phyloP scores from a whole-genome alignment of 225 moss, liverwort and hornwort genomes.

The Antitrichia curtipendula region DNA sequence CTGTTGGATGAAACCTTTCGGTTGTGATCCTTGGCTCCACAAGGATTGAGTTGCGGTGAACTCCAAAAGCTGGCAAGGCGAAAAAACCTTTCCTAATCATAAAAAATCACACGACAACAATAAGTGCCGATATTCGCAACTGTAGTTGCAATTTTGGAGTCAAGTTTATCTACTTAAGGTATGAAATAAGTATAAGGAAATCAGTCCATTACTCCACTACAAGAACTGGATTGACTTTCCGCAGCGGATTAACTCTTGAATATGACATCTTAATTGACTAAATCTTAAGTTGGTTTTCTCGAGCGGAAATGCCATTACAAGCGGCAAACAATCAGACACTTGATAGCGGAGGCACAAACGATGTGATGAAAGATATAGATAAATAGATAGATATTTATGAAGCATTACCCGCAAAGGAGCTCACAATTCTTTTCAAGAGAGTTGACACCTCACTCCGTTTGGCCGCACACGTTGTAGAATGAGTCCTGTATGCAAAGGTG shows the following conservation, averaged over 20 bases:
- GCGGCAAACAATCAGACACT: background rate
- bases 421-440: background rate
- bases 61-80: background rate
- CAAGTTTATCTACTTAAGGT: background rate
- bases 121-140: background rate
- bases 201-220: background rate
- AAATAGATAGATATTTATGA: background rate
- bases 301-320: background rate
- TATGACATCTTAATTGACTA: background rate
- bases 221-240: background rate
- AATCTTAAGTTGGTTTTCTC: background rate
- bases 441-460: background rate
- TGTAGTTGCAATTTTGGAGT: background rate
- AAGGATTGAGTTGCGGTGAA: background rate
- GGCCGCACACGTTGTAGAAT: background rate
- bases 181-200: background rate
- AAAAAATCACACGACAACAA: background rate
- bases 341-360: background rate
- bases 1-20: background rate
- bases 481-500: background rate
- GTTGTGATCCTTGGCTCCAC: constrained; percentile 8
- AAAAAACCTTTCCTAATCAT: background rate
- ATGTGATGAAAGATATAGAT: background rate
- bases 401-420: background rate
- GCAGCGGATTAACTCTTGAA: background rate